phyloP scores from a whole-genome alignment of 305 asterid genomes.

The Fraxinus dipetala region DNA sequence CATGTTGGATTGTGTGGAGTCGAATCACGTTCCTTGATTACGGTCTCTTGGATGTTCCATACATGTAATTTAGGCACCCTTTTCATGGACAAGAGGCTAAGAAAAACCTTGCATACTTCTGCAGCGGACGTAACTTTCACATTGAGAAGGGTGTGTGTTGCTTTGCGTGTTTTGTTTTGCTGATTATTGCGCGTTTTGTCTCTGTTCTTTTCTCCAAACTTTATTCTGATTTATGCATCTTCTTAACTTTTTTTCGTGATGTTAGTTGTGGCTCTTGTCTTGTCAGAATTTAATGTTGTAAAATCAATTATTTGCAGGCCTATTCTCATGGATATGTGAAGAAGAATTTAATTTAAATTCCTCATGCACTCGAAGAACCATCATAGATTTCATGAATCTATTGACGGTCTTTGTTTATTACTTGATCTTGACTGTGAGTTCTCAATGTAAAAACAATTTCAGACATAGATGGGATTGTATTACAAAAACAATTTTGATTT shows the following conservation, averaged over 20 bases:
- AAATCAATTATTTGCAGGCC: constrained; percentile 36
- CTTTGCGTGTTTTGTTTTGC: not conserved
- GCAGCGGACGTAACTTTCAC: not conserved
- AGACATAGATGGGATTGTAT: constrained; percentile 34
- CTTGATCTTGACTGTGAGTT: constrained; percentile 28
- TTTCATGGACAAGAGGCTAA: not conserved
- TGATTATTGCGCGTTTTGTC: not conserved
- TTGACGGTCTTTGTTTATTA: constrained; percentile 32
- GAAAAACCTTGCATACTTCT: not conserved
- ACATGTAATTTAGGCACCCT: not conserved
- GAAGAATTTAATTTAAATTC: constrained; percentile 33
- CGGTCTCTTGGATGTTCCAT: not conserved
- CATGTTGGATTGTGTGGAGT: not conserved
- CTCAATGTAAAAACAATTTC: constrained; percentile 19
- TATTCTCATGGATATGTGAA: constrained; percentile 32
- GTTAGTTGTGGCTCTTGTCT: not conserved
- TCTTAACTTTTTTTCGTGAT: not conserved
- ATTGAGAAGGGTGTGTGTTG: not conserved
- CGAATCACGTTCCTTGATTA: not conserved
- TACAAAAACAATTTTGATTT: constrained; percentile 22
- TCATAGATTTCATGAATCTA: constrained; percentile 42
- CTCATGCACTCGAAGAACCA: constrained; percentile 27
- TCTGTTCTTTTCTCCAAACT: not conserved
- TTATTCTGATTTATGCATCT: not conserved
- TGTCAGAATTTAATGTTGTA: not conserved